These are phyloP conservation scores for Rhododendron mucronatum DNA, from an alignment of 148 eudicot species.

Conservation along the genomic window DNA sequence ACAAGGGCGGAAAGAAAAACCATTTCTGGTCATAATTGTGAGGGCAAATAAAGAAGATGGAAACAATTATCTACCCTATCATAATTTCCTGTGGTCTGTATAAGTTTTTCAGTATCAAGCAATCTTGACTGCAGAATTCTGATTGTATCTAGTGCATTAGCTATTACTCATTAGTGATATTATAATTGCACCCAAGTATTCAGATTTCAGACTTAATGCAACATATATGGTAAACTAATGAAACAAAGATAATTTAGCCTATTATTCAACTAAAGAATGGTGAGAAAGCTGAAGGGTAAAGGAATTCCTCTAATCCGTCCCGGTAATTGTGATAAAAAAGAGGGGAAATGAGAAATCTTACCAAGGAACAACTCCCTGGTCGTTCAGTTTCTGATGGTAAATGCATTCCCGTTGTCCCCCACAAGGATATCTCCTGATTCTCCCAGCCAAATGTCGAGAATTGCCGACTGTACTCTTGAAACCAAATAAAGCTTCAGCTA, in stretches of 20 bases:
- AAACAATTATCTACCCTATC: not conserved
- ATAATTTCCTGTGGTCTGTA: not conserved
- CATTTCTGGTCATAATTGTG: not conserved
- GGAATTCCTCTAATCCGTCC: not conserved
- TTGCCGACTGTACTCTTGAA: constrained; percentile 10
- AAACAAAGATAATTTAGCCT: not conserved
- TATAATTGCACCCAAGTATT: not conserved
- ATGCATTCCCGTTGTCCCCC: not conserved
- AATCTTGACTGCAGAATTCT: not conserved
- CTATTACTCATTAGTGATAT: not conserved
- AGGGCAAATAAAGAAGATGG: not conserved
- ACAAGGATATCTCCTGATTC: constrained; percentile 13
- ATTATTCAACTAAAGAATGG: not conserved
- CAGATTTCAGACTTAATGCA: not conserved
- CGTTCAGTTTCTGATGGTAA: not conserved
- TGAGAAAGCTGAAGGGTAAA: not conserved
- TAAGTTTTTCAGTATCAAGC: not conserved
- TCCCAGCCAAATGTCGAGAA: constrained; percentile 7
- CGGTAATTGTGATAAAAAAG: not conserved
- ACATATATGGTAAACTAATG: not conserved
- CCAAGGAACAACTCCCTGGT: not conserved
- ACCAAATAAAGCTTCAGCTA: constrained; percentile 17
- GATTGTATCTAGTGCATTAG: not conserved
- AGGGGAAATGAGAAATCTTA: not conserved
- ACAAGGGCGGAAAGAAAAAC: not conserved